A percentile compares a stretch with the other conserved stretches of the same genome.
phyloP scores from a whole-genome alignment of 2,329 filamentous ascomycete species.

The Aspergillus hiratsukae region DNA sequence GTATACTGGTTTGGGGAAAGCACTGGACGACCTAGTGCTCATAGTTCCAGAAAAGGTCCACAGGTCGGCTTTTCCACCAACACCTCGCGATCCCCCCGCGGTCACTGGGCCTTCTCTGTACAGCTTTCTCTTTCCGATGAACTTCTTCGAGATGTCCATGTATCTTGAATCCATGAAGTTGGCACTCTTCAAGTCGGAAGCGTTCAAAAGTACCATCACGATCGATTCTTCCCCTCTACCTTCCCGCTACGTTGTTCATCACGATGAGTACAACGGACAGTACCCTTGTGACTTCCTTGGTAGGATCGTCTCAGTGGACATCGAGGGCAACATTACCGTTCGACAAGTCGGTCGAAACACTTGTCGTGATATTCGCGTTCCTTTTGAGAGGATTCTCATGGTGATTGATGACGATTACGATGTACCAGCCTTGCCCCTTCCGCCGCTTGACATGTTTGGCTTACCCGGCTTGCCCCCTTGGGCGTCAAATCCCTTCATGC shows the following conservation, averaged over 20 bases:
- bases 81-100: not conserved
- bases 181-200: constrained; percentile 12
- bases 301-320: constrained; percentile 51
- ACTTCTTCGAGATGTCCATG: constrained; percentile 7
- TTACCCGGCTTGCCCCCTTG: not conserved
- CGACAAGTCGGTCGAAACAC: constrained; percentile 49
- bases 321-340: constrained; percentile 51
- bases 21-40: constrained; percentile 52
- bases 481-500: not conserved
- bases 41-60: constrained; percentile 33
- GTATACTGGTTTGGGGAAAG: constrained; percentile 46
- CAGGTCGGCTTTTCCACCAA: constrained; percentile 5
- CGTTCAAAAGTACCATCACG: constrained; percentile 17
- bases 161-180: constrained; percentile 17
- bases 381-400: constrained; percentile 47
- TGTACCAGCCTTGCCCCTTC: not conserved
- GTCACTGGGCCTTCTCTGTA: constrained; percentile 9
- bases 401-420: constrained; percentile 33
- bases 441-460: not conserved
- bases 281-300: constrained; percentile 48
- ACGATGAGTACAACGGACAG: constrained; percentile 7
- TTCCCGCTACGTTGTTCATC: constrained; percentile 15
- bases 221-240: constrained; percentile 14
- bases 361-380: constrained; percentile 48
- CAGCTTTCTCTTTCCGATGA: constrained; percentile 11